Evolutionary conservation across 306 rosid species (phyloP).

Genomic region (Leucaena leucocephala): DNA sequence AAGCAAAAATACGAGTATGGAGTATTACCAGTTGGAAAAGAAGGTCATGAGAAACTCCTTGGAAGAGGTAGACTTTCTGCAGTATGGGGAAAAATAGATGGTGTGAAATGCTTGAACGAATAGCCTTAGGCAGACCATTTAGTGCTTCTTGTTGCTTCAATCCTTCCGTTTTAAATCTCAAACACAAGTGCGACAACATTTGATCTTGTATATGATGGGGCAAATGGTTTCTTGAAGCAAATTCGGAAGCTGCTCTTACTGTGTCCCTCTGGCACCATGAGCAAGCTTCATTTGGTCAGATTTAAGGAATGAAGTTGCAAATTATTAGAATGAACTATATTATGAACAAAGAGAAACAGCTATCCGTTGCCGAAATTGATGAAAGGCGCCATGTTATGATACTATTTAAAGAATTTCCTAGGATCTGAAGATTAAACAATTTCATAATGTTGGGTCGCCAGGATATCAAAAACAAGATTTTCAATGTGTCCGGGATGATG

Average conservation of each 20-base stretch:
- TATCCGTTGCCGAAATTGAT: not conserved
- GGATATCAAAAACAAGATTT: not conserved
- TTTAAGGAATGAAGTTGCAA: not conserved
- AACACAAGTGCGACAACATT: constrained; percentile 78
- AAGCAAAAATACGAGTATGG: constrained; percentile 9
- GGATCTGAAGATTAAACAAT: not conserved
- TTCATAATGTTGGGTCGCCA: constrained; percentile 38
- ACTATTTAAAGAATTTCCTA: not conserved
- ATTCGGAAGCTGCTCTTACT: constrained; percentile 76
- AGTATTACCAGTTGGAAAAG: constrained; percentile 75
- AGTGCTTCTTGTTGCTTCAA: constrained; percentile 81
- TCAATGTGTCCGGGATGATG: constrained; percentile 2
- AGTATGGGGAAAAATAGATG: constrained; percentile 60
- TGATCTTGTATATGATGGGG: constrained; percentile 66
- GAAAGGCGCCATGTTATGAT: not conserved
- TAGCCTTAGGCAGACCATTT: constrained; percentile 75
- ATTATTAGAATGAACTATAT: not conserved
- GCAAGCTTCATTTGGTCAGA: constrained; percentile 31
- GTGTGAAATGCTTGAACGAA: constrained; percentile 75
- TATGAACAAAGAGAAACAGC: not conserved
- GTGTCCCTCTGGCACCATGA: constrained; percentile 66
- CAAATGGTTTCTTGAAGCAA: constrained; percentile 70
- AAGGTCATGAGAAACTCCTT: constrained; percentile 71
- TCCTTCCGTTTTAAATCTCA: constrained; percentile 77
- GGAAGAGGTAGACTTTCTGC: constrained; percentile 59